A percentile compares a stretch with the other conserved stretches of the same genome.
Evolutionary conservation across 2,329 filamentous ascomycete genomes (phyloP).

Genomic region (Fonsecaea pedrosoi): DNA sequence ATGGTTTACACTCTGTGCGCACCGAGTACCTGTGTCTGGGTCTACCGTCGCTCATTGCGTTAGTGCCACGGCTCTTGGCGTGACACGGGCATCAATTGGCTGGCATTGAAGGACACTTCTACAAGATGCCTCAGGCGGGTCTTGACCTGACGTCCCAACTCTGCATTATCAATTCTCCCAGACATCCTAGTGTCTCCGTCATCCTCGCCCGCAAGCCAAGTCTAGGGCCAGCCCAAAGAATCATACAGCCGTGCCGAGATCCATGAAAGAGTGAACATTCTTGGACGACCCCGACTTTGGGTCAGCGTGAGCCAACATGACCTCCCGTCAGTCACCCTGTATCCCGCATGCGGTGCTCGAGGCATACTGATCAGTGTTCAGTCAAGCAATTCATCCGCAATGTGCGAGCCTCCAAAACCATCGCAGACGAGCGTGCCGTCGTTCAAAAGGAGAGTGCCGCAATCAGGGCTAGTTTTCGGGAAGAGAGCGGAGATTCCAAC

Average conservation of each 20-base stretch:
- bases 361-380: conserved; percentile 49
- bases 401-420: conserved; percentile 97
- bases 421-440: conserved; percentile 96
- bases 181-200: background rate
- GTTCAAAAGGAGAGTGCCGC: conserved; percentile 99
- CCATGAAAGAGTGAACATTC: conserved; percentile 37
- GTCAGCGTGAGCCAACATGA: conserved; percentile 36
- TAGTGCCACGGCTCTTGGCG: background rate
- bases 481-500: conserved; percentile 92
- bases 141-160: background rate
- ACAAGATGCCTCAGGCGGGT: background rate
- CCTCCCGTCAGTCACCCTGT: conserved; percentile 32
- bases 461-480: conserved; percentile 95
- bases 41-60: background rate
- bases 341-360: background rate
- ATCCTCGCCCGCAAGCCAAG: background rate
- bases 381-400: conserved; percentile 99
- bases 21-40: background rate
- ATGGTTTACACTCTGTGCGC: background rate
- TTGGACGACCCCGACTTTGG: conserved; percentile 29
- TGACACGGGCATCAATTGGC: conserved; percentile 15
- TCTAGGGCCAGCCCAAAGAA: background rate
- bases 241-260: background rate
- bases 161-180: background rate
- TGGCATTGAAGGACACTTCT: conserved; percentile 16